Evolutionary conservation across 140 eudicot species (phyloP).

Genomic region (Stevia rebaudiana): DNA sequence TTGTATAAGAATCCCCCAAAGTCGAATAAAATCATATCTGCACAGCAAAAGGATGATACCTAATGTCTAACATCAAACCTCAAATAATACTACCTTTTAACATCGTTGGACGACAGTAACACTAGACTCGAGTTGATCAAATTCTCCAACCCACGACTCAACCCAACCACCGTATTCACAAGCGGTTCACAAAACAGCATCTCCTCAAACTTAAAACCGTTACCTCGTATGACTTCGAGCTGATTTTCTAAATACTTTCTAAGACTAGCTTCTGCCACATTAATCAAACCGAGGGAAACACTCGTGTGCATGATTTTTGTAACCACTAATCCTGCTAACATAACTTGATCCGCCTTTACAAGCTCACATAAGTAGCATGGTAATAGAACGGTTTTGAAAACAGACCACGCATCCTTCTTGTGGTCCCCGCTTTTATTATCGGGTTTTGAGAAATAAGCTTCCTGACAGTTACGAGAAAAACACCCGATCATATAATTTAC

Average conservation of each 20-base stretch:
- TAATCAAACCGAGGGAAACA: slow-evolving; percentile 61
- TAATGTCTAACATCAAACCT: slow-evolving; percentile 1
- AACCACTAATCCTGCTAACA: slow-evolving; percentile 78
- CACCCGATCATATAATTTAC: slow-evolving; percentile 66
- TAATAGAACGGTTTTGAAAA: slow-evolving; percentile 43
- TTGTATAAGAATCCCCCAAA: slow-evolving; percentile 4
- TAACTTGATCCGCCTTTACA: slow-evolving; percentile 70
- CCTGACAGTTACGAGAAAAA: slow-evolving; percentile 54
- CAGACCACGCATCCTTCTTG: slow-evolving; percentile 24
- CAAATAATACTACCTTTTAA: slow-evolving; percentile 25
- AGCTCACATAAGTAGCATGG: slow-evolving; percentile 78
- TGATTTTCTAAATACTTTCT: slow-evolving; percentile 50
- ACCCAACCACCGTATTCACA: slow-evolving; percentile 38
- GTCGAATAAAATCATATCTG: slow-evolving; percentile 15
- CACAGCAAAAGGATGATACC: slow-evolving; percentile 10
- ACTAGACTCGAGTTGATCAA: slow-evolving; percentile 50
- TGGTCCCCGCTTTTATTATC: slow-evolving; percentile 3
- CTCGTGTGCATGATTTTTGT: slow-evolving; percentile 66
- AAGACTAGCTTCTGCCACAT: slow-evolving; percentile 76
- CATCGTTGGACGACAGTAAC: slow-evolving; percentile 26
- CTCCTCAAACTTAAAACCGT: slow-evolving; percentile 17
- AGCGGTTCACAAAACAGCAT: slow-evolving; percentile 28
- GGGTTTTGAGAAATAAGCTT: slow-evolving; percentile 29
- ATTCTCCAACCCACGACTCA: slow-evolving; percentile 39
- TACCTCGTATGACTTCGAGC: slow-evolving; percentile 29